A percentile compares a stretch with the other conserved stretches of the same genome.
phyloP scores from a whole-genome alignment of 306 rosid species.

The Canavalia gladiata region DNA sequence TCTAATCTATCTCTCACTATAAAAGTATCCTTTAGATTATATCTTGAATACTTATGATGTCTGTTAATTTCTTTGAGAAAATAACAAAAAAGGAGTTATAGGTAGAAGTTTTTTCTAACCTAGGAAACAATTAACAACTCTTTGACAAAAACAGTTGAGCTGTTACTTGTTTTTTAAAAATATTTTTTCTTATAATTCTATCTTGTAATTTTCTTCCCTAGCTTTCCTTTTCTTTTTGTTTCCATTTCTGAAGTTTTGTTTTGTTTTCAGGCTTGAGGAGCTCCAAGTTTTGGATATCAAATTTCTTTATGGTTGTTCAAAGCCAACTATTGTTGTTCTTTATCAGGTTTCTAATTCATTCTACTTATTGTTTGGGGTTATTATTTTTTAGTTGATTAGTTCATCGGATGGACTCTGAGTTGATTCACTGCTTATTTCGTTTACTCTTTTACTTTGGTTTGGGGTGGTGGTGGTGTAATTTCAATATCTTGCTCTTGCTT shows the following conservation, averaged over 20 bases:
- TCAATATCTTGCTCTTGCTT: slow-evolving; percentile 1
- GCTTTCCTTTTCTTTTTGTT: not conserved
- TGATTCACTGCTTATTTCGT: slow-evolving; percentile 6
- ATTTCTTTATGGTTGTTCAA: slow-evolving; percentile 95
- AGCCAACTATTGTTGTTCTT: slow-evolving; percentile 97
- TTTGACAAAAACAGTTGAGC: not conserved
- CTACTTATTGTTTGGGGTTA: slow-evolving; percentile 27
- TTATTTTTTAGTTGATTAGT: not conserved
- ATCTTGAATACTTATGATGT: not conserved
- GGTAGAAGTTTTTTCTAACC: not conserved
- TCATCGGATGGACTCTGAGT: slow-evolving; percentile 18
- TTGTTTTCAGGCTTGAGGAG: slow-evolving; percentile 94
- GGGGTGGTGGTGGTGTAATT: not conserved
- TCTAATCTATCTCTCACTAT: not conserved
- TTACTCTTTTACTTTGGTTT: not conserved
- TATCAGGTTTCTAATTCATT: slow-evolving; percentile 72
- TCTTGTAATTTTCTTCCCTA: not conserved
- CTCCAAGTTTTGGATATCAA: slow-evolving; percentile 98
- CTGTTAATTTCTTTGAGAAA: not conserved
- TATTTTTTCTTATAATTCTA: not conserved
- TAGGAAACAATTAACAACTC: not conserved
- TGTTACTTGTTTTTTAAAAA: not conserved
- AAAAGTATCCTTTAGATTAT: not conserved
- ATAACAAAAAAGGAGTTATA: not conserved
- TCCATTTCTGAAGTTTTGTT: slow-evolving; percentile 32